phyloP scores from a whole-genome alignment of 1,284 basidiomycete species.

The Cutaneotrichosporon mucoides region DNA sequence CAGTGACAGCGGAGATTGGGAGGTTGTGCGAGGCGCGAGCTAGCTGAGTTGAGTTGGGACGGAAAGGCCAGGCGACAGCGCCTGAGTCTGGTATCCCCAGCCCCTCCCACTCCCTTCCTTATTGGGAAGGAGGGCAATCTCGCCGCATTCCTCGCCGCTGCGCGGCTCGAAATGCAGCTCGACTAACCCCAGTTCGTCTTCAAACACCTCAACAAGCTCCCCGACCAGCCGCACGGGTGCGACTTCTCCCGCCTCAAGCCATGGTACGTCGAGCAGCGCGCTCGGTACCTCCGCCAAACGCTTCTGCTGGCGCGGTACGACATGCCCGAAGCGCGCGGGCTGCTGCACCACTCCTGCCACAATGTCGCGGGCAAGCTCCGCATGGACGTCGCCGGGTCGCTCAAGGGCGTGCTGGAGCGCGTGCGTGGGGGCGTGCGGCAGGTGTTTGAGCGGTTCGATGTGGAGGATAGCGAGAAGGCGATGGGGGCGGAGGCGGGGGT shows the following conservation, averaged over 20 bases:
- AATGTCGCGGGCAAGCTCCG: constrained; percentile 83
- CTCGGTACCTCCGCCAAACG: constrained; percentile 79
- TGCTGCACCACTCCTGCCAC: constrained; percentile 68
- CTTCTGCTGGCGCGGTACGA: constrained; percentile 85
- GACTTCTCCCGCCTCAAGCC: constrained; percentile 97
- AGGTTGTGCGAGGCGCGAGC: no score
- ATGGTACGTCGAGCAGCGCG: constrained; percentile 91
- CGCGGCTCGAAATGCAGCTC: no score
- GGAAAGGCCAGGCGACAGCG: no score
- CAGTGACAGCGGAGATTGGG: no score
- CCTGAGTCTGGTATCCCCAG: no score
- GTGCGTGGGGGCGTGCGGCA: constrained; percentile 77
- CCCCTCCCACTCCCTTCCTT: no score
- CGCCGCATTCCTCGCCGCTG: no score
- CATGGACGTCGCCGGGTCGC: constrained; percentile 55
- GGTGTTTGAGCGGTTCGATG: constrained; percentile 52
- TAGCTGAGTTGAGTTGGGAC: no score
- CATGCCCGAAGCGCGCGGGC: constrained; percentile 75
- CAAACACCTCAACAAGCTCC: constrained; percentile 77
- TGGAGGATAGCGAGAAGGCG: constrained; percentile 27
- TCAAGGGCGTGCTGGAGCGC: constrained; percentile 59
- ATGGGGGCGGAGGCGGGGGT: constrained; percentile 55
- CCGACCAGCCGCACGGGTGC: constrained; percentile 84
- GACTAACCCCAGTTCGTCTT: constrained; percentile 69
- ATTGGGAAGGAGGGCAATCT: no score